phyloP scores from a whole-genome alignment of 768 basidiomycete species.

The button mushroom (Agaricus bisporus) region DNA sequence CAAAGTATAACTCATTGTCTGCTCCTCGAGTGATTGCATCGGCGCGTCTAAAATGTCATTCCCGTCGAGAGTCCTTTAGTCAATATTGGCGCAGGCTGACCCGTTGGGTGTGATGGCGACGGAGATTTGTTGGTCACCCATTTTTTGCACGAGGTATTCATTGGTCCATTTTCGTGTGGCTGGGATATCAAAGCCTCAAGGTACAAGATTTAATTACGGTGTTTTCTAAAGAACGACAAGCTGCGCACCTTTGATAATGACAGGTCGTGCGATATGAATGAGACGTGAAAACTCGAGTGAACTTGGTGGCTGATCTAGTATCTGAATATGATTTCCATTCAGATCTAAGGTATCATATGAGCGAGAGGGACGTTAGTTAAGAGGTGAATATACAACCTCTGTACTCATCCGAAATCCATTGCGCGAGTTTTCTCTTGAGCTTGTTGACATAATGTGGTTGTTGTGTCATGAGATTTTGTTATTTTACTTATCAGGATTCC shows the following conservation, averaged over 20 bases:
- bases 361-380: not conserved
- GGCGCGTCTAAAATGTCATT: constrained; percentile 46
- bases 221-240: not conserved
- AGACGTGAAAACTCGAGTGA: constrained; percentile 65
- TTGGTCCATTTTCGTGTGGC: constrained; percentile 57
- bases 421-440: constrained; percentile 8
- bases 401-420: constrained; percentile 36
- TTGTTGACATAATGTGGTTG: not conserved
- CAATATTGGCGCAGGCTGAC: constrained; percentile 33
- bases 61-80: constrained; percentile 5
- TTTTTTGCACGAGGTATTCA: constrained; percentile 49
- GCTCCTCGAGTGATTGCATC: constrained; percentile 59
- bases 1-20: constrained; percentile 61
- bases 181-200: constrained; percentile 44
- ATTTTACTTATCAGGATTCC: not conserved
- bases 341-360: constrained; percentile 33
- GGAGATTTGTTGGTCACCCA: constrained; percentile 52
- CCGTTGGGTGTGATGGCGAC: constrained; percentile 84
- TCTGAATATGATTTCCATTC: constrained; percentile 48
- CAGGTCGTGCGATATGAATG: constrained; percentile 65
- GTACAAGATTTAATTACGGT: not conserved
- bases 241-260: constrained; percentile 57
- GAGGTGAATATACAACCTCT: constrained; percentile 23
- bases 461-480: constrained; percentile 6
- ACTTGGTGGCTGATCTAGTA: constrained; percentile 51